These are phyloP conservation scores for Trichophyton simii DNA, from an alignment of 2,329 filamentous ascomycete species.

Conservation along the genomic window DNA sequence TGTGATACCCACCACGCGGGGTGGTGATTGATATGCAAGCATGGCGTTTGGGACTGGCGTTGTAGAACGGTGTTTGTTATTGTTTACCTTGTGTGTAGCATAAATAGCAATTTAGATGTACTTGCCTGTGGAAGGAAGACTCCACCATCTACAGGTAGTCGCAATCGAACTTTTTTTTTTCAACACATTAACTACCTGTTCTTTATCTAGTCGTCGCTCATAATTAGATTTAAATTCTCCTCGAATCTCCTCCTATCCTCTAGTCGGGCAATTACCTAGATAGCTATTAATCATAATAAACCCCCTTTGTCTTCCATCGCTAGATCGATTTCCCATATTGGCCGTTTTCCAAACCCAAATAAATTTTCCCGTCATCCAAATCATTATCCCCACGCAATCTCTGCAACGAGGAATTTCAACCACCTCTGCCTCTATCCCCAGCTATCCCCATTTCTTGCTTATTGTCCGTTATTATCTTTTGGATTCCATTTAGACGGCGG, in stretches of 20 bases:
- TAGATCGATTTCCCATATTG: neutral
- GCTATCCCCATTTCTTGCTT: neutral
- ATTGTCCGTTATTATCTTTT: neutral
- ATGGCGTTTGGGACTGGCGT: constrained; percentile 30
- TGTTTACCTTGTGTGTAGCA: neutral
- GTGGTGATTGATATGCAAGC: neutral
- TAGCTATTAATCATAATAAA: too few relatives aligned
- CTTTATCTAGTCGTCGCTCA: too few relatives aligned
- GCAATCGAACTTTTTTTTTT: neutral
- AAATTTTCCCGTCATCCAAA: neutral
- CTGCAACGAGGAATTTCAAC: too few relatives aligned
- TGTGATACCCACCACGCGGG: neutral
- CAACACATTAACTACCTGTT: too few relatives aligned
- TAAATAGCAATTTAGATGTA: neutral
- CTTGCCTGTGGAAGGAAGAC: neutral
- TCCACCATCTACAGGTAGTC: neutral
- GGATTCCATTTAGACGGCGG: neutral
- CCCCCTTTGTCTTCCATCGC: neutral
- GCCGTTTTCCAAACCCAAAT: neutral
- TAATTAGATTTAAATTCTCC: too few relatives aligned
- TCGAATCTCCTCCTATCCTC: too few relatives aligned
- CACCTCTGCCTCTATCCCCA: neutral
- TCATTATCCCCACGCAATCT: neutral
- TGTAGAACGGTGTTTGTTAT: neutral
- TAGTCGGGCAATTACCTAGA: too few relatives aligned